Evolutionary conservation across 78 protist genomes (phyloP).

Genomic region (Creolimax fragrantissima): DNA sequence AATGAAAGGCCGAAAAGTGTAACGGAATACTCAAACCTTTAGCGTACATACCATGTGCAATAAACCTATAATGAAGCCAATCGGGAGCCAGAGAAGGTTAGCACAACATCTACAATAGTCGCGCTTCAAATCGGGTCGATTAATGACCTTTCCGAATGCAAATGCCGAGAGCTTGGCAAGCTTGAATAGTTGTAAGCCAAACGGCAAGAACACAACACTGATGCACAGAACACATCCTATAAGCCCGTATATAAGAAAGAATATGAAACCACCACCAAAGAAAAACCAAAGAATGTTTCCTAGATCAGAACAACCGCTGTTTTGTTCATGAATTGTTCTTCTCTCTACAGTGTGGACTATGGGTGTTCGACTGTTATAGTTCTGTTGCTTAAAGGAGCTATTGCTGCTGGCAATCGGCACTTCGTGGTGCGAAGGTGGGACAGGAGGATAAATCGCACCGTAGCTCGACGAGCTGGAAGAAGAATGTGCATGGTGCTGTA

Average conservation of each 20-base stretch:
- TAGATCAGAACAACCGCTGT: not conserved
- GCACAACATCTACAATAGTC: not conserved
- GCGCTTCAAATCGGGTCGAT: not conserved
- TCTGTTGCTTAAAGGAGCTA: not conserved
- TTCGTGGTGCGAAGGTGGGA: not conserved
- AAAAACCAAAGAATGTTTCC: slow-evolving; percentile 5
- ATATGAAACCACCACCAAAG: not conserved
- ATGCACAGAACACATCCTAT: not conserved
- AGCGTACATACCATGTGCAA: not conserved
- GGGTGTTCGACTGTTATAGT: not conserved
- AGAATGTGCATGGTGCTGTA: not conserved
- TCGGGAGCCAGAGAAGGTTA: not conserved
- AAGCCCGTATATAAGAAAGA: not conserved
- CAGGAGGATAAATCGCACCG: not conserved
- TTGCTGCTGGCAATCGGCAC: not conserved
- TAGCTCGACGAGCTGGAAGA: not conserved
- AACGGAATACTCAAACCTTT: too few relatives aligned
- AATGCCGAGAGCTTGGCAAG: not conserved
- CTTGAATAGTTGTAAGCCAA: not conserved
- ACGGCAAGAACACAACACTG: not conserved
- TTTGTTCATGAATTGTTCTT: not conserved
- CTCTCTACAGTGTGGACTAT: not conserved
- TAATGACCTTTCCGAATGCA: not conserved
- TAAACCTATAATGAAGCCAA: not conserved
- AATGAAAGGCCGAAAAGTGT: too few relatives aligned